Conservation (phyloP, 2,329 filamentous ascomycete genomes). For the Thelonectria blattea region DNA sequence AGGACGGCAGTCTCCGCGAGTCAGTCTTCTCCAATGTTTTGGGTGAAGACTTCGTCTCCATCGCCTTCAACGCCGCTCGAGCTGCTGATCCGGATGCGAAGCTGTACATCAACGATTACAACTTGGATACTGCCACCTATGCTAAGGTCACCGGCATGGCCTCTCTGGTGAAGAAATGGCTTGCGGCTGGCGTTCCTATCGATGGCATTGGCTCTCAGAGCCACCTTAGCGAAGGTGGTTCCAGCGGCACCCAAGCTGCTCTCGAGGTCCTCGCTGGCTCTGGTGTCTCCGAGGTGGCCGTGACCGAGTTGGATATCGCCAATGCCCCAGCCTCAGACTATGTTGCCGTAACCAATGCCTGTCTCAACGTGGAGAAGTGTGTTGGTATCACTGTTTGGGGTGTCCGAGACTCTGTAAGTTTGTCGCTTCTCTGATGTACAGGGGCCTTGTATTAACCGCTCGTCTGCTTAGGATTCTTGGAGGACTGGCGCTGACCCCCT, state of each 20-base stretch:
- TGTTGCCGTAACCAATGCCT: slow-evolving; percentile 62
- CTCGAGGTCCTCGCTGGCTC: slow-evolving; percentile 50
- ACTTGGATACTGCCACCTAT: slow-evolving; percentile 65
- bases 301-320: slow-evolving; percentile 73
- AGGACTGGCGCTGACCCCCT: too few relatives aligned
- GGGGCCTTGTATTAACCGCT: too few relatives aligned
- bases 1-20: slow-evolving; percentile 63
- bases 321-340: slow-evolving; percentile 63
- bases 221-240: slow-evolving; percentile 56
- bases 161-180: slow-evolving; percentile 67
- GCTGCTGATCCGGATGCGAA: slow-evolving; percentile 70
- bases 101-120: slow-evolving; percentile 80
- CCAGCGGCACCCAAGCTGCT: slow-evolving; percentile 32
- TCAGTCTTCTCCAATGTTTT: slow-evolving; percentile 72
- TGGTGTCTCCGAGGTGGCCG: slow-evolving; percentile 61
- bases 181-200: slow-evolving; percentile 58
- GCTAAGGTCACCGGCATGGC: slow-evolving; percentile 67
- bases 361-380: slow-evolving; percentile 63
- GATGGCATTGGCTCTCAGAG: slow-evolving; percentile 64
- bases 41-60: slow-evolving; percentile 71
- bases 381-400: slow-evolving; percentile 71
- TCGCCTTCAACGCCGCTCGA: slow-evolving; percentile 73
- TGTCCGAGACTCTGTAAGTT: slow-evolving; percentile 46
- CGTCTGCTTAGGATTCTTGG: too few relatives aligned
- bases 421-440: too few relatives aligned